Base-by-base conservation (phyloP, 2,329 filamentous ascomycete genomes). In the Exophiala alcalophila region DNA sequence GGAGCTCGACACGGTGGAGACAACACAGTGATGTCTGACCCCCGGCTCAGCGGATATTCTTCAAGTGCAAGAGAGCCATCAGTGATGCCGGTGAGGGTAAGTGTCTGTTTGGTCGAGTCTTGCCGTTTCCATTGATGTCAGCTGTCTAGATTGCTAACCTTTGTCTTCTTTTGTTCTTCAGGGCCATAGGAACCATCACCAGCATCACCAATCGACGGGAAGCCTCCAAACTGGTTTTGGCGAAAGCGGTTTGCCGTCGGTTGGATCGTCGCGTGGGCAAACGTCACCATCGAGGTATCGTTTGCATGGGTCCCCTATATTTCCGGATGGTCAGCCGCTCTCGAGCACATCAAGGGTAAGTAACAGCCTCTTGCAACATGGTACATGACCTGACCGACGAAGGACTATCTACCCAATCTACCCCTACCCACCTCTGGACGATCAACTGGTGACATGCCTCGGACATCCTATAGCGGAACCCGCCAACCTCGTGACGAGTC, bases 401-500 rank as follows among this genome's bases (percentile, higher is more conserved):
- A 45, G 42, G 42, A 49, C 10, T 33, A 30, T 9, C 15, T 40
- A 12, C 32, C 40, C 10, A 33, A 43, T 18, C 31, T n/a, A n/a
- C n/a, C n/a, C n/a, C n/a, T n/a, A n/a, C n/a, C n/a, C n/a, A n/a
- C n/a, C n/a, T n/a, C 44, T 24, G 12, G 12, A n/a, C 40, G 38
- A 19, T 23, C 24, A 10, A 31, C 19, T n/a, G 42, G 27, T 20
- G 19, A 23, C 26, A 36, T 41, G 16, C 31, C 49, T 18, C 48
- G 39, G 2, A 23, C 48, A 10, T 32, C 14, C 25, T 55, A 48
- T 50, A 46, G 26, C 15, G 37, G 30, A 21, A 36, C 30, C 15
- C 41, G 38, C 16, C 44, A 48, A 20, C 40, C 45, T 34, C 44
- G 42, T 26, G 37, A 38, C 15, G 49, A 49, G 20, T 30, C 25